Evolutionary conservation across 164 flowering plant species (phyloP).

Genomic region (Pachysandra terminalis): DNA sequence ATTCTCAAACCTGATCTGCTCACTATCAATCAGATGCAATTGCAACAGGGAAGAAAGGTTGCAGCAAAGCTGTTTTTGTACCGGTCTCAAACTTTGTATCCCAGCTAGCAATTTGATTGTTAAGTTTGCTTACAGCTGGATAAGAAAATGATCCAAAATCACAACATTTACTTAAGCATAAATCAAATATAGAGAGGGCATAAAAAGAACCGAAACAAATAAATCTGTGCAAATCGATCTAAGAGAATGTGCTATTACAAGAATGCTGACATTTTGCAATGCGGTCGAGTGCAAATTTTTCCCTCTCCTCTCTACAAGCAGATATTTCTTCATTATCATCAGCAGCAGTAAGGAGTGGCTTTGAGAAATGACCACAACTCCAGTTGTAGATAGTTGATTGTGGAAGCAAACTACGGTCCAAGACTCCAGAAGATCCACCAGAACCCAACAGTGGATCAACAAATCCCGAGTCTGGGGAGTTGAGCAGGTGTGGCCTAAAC

Average conservation of each 20-base stretch:
- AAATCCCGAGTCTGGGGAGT: slow-evolving; percentile 87
- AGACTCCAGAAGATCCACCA: slow-evolving; percentile 46
- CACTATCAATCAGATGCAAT: slow-evolving; percentile 90
- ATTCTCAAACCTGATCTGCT: slow-evolving; percentile 64
- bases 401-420: slow-evolving; percentile 93
- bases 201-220: background rate
- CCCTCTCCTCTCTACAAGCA: slow-evolving; percentile 72
- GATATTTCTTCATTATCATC: slow-evolving; percentile 78
- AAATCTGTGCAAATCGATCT: too few relatives aligned
- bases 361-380: slow-evolving; percentile 97
- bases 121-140: slow-evolving; percentile 75
- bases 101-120: slow-evolving; percentile 75
- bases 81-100: slow-evolving; percentile 88
- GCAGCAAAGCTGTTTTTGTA: slow-evolving; percentile 63
- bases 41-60: slow-evolving; percentile 85
- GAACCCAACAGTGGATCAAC: slow-evolving; percentile 84
- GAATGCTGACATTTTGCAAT: slow-evolving; percentile 87
- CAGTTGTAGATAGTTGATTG: slow-evolving; percentile 90
- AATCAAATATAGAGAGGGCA: background rate
- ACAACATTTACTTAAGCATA: background rate
- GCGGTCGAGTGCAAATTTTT: slow-evolving; percentile 70
- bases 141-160: too few relatives aligned
- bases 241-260: slow-evolving; percentile 43
- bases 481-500: slow-evolving; percentile 91
- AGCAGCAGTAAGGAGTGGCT: slow-evolving; percentile 73